These are phyloP conservation scores for Curvularia sp. DNA, from an alignment of 2,329 filamentous ascomycete species.

Conservation along the genomic window DNA sequence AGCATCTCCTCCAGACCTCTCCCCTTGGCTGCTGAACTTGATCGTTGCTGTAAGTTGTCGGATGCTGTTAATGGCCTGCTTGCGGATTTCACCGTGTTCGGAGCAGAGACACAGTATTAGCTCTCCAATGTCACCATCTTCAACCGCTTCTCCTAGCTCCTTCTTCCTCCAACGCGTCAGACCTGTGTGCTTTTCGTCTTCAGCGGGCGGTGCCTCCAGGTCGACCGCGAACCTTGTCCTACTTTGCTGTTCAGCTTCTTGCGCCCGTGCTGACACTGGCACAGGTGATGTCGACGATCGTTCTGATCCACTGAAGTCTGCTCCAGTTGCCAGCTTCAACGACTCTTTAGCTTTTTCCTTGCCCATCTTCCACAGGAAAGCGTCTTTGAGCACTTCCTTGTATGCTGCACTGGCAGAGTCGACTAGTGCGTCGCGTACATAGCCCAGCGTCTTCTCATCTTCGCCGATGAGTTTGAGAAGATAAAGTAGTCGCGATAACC, in stretches of 20 bases:
- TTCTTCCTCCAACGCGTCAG: constrained; percentile 74
- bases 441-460: constrained; percentile 36
- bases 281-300: constrained; percentile 39
- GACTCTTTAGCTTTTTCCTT: constrained; percentile 47
- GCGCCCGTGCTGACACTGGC: constrained; percentile 25
- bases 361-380: constrained; percentile 49
- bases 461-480: constrained; percentile 48
- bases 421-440: constrained; percentile 40
- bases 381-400: constrained; percentile 43
- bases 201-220: constrained; percentile 49
- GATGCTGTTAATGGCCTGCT: constrained; percentile 75
- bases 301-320: constrained; percentile 47
- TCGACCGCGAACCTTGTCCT: constrained; percentile 26
- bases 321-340: constrained; percentile 44
- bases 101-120: constrained; percentile 80
- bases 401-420: constrained; percentile 38
- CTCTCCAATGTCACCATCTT: constrained; percentile 74
- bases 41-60: constrained; percentile 65
- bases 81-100: constrained; percentile 74
- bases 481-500: constrained; percentile 46
- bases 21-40: constrained; percentile 46
- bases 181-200: constrained; percentile 54
- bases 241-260: constrained; percentile 21
- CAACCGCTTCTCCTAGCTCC: constrained; percentile 77
- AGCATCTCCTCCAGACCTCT: constrained; percentile 12